These are phyloP conservation scores for Wallacemonas sp. DNA, from an alignment of 208 protist genomes.

Conservation along the genomic window DNA sequence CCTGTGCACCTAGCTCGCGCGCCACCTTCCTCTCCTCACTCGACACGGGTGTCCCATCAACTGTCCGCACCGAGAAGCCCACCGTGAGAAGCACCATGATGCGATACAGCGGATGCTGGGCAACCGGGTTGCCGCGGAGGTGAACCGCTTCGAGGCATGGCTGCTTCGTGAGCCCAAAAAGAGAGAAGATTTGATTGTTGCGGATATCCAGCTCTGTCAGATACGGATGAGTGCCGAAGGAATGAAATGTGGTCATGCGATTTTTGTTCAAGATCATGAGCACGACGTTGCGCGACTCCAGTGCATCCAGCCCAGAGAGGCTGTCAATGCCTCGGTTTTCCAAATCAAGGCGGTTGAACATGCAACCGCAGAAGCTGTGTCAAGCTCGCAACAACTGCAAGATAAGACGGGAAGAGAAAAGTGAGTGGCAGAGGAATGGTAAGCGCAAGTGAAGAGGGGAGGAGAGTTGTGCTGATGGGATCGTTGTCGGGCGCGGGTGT, in stretches of 20 bases:
- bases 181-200: slow-evolving; percentile 55
- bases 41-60: slow-evolving; percentile 60
- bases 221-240: slow-evolving; percentile 78
- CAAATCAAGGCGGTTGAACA: slow-evolving; percentile 51
- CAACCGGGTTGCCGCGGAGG: slow-evolving; percentile 67
- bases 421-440: too few species aligned
- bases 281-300: slow-evolving; percentile 52
- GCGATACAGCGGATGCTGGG: slow-evolving; percentile 69
- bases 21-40: slow-evolving; percentile 53
- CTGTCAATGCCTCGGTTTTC: slow-evolving; percentile 42
- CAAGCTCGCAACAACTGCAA: slow-evolving; percentile 5
- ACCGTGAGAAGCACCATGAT: slow-evolving; percentile 74
- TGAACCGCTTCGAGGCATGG: slow-evolving; percentile 46
- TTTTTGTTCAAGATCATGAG: slow-evolving; percentile 68
- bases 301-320: slow-evolving; percentile 44
- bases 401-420: slow-evolving; percentile 9
- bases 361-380: neutral
- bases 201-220: slow-evolving; percentile 56
- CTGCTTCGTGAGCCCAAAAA: slow-evolving; percentile 73
- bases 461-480: too few species aligned
- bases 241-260: slow-evolving; percentile 46
- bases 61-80: slow-evolving; percentile 55
- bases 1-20: slow-evolving; percentile 30
- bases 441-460: too few species aligned
- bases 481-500: too few species aligned